Conservation (phyloP, 805 yeast species). For the Nakazawaea wickerhamii region DNA sequence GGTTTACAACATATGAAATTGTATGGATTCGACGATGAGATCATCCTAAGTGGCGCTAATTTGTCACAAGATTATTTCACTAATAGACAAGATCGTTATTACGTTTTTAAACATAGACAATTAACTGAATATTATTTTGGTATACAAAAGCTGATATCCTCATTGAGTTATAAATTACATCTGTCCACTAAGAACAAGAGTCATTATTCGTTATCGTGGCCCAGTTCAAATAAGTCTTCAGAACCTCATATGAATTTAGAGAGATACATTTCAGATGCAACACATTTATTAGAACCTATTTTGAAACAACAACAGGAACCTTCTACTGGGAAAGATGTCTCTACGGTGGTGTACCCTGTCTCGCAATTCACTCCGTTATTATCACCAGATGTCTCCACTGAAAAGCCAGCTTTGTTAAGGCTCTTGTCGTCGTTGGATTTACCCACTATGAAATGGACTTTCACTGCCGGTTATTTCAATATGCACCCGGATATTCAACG, state of each 20-base stretch:
- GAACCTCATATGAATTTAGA: slow-evolving; percentile 59
- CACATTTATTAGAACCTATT: slow-evolving; percentile 52
- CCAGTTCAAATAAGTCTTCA: slow-evolving; percentile 53
- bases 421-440: slow-evolving; percentile 53
- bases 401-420: slow-evolving; percentile 62
- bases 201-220: slow-evolving; percentile 69
- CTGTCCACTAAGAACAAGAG: slow-evolving; percentile 31
- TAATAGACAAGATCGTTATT: slow-evolving; percentile 91
- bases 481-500: slow-evolving; percentile 70
- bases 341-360: slow-evolving; percentile 80
- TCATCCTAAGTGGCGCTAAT: slow-evolving; percentile 87
- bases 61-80: slow-evolving; percentile 89
- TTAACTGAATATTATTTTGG: slow-evolving; percentile 70
- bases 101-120: slow-evolving; percentile 51
- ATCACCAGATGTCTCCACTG: slow-evolving; percentile 68
- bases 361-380: slow-evolving; percentile 87
- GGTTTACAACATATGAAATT: slow-evolving; percentile 98
- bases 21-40: slow-evolving; percentile 90
- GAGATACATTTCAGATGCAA: slow-evolving; percentile 50
- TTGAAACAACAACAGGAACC: slow-evolving; percentile 34
- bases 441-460: slow-evolving; percentile 62
- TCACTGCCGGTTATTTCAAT: slow-evolving; percentile 96
- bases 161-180: slow-evolving; percentile 62
- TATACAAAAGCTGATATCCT: slow-evolving; percentile 64
- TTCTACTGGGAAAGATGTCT: slow-evolving; percentile 28